Evolutionary conservation across 1,284 basidiomycete genomes (phyloP), one percentile per base, ranked within the genome.

Genomic region (Schizopora paradoxa): DNA sequence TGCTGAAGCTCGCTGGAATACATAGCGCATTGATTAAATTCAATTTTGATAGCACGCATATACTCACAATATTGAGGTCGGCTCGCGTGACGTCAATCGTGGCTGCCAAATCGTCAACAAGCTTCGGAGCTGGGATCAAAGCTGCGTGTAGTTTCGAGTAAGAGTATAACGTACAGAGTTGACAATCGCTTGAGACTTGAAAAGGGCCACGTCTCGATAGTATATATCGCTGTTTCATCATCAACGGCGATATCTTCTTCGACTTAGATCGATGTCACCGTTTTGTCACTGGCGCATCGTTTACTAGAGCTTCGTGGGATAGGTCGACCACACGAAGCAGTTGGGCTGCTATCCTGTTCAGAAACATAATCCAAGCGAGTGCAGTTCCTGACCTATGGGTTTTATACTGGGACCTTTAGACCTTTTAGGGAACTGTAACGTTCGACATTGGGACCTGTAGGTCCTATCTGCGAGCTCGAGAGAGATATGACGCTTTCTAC

Each of bases 21-120:
- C 32, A 52, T 46, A 47, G 43, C 25, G 33, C 45, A 11, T 51
- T 51, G 22, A 54, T 45, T 48, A 16, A 49, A 44, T 46, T 39
- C 36, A 18, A 36, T 21, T 6, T n/a, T n/a, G 32, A 6, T 18
- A 28, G 37, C 35, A 43, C 22, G 4, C n/a, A 33, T 11, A 13
- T 16, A 59, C 73, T 58, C 52, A 91, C 91, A 25, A 96, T 80
- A 56, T 86, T 82, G 45, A 96, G 70, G 56, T 91, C 83, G 5
- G 76, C 75, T 31, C 93, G 73, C 40, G 80, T 72, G 2, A 93
- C 59, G 2, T 74, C 69, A 22, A 92, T 76, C 0, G 91, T 90
- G 0, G 88, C 89, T 0, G 91, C 86, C 10, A 96, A 64, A 57
- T 93, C 89, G 56, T 95, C 91, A 14, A 94, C 79, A 13, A 95